Conservation (phyloP, 139 green algal genomes). For the Chara braunii region DNA sequence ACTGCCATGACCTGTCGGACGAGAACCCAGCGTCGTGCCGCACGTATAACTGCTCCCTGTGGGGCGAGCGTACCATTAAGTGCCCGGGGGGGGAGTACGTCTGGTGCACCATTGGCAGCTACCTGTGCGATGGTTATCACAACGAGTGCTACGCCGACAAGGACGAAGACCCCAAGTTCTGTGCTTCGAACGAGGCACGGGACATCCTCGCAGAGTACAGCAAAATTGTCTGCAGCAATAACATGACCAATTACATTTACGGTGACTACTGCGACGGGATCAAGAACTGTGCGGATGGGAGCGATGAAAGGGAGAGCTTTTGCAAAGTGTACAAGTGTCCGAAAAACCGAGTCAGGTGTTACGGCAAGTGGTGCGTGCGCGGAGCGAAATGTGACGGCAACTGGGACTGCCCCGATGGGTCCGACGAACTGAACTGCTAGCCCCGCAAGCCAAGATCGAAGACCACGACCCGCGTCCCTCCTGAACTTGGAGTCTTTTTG, state of each 20-base stretch:
- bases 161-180: not conserved
- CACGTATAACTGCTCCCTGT: conserved; percentile 1
- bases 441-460: too few species aligned
- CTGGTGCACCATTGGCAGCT: too few species aligned
- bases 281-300: not conserved
- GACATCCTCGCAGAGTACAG: not conserved
- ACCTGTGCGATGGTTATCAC: too few species aligned
- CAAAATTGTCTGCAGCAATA: not conserved
- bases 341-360: not conserved
- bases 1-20: conserved; percentile 4
- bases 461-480: too few species aligned
- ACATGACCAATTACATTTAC: too few species aligned
- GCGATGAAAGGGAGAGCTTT: not conserved
- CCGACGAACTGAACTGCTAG: conserved; percentile 1
- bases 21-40: conserved; percentile 1
- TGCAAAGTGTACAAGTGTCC: conserved; percentile 10
- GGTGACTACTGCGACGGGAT: not conserved
- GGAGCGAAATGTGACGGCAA: not conserved
- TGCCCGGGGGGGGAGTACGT: too few species aligned
- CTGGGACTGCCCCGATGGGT: not conserved
- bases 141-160: conserved; percentile 4
- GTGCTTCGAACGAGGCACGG: not conserved
- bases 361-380: not conserved
- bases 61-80: too few species aligned
- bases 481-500: too few species aligned